phyloP scores from a whole-genome alignment of 345 rosid genomes.

The Carallia brachiata region DNA sequence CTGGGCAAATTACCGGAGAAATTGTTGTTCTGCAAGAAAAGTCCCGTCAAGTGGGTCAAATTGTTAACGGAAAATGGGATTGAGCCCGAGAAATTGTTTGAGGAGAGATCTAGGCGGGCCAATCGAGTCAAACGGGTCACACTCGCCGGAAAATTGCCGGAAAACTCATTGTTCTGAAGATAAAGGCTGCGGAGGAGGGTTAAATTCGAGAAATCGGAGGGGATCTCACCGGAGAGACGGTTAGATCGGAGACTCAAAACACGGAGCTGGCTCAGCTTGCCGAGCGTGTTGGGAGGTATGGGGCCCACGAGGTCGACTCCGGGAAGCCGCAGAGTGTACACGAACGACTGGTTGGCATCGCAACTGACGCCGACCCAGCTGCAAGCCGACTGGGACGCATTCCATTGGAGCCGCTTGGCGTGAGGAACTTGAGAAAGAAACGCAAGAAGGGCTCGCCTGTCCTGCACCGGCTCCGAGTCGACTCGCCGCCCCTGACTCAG shows the following conservation, averaged over 20 bases:
- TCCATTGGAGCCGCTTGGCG: constrained; percentile 77
- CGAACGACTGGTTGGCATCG: constrained; percentile 49
- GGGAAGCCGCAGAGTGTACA: constrained; percentile 74
- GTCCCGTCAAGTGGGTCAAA: constrained; percentile 59
- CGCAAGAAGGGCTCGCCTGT: constrained; percentile 79
- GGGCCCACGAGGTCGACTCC: constrained; percentile 76
- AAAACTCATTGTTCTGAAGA: constrained; percentile 58
- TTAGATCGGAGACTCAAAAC: constrained; percentile 88
- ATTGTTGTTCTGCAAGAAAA: constrained; percentile 53
- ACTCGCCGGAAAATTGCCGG: constrained; percentile 60
- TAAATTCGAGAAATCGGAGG: constrained; percentile 74
- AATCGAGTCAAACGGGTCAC: constrained; percentile 54
- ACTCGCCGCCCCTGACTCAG: constrained; percentile 20
- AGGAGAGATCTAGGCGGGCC: constrained; percentile 71
- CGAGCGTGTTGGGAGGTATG: constrained; percentile 68
- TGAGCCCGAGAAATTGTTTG: constrained; percentile 67
- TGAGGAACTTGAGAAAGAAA: constrained; percentile 60
- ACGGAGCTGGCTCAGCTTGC: constrained; percentile 68
- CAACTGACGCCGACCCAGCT: constrained; percentile 83
- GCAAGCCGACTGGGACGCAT: constrained; percentile 67
- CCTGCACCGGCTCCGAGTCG: constrained; percentile 62
- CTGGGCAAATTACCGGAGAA: constrained; percentile 75
- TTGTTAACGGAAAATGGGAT: constrained; percentile 78
- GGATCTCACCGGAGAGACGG: constrained; percentile 75
- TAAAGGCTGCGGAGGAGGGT: constrained; percentile 71